Base-by-base conservation (phyloP, 805 yeast genomes). In the Sungouiozyma ichnusensis region DNA sequence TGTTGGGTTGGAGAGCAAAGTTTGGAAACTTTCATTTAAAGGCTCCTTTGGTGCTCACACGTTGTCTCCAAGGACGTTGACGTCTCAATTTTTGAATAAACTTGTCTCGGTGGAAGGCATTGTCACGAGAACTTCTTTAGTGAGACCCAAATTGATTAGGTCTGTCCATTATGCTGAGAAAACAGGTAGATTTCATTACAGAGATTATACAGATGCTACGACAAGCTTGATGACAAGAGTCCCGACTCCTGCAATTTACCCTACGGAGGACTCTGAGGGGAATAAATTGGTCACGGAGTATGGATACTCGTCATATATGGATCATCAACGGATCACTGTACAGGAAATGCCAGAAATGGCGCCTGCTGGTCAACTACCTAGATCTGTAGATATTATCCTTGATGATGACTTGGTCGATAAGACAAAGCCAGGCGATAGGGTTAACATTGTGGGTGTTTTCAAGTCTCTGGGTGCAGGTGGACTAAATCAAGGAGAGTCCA, bases 291-390 rank as follows among this genome's bases (percentile, higher is more conserved):
- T 76, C 16, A 88, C 96, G 0, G 97, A 92, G 61, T 92, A 85
- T 56, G 98, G 98, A 1, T 83, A 79, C 57, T 81, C 88, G 6
- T 86, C 94, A 20, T 92, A 85, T 61, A 73, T 90, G 53, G 98
- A 92, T 64, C 96, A 90, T 60, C 98, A 92, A 65, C 82, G 86
- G 33, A 74, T 92, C 32, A 77, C 96, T 0, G 81, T 92, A 32
- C 98, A 92, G 63, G 98, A 92, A 66, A 85, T 92, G 85, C 97
- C 98, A 1, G 97, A 92, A 66, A 72, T 81, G 48, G 96, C 97
- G 1, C 98, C 97, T 14, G 94, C 97, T 0, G 98, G 98, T 43
- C 97, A 90, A 65, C 71, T 92, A 48, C 98, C 98, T 31, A 73
- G 97, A 54, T 80, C 95, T 2, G 74, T 92, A 31, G 98, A 92